Base-by-base conservation (phyloP, 2,329 filamentous ascomycete species). In the Colletotrichum graminicola region DNA sequence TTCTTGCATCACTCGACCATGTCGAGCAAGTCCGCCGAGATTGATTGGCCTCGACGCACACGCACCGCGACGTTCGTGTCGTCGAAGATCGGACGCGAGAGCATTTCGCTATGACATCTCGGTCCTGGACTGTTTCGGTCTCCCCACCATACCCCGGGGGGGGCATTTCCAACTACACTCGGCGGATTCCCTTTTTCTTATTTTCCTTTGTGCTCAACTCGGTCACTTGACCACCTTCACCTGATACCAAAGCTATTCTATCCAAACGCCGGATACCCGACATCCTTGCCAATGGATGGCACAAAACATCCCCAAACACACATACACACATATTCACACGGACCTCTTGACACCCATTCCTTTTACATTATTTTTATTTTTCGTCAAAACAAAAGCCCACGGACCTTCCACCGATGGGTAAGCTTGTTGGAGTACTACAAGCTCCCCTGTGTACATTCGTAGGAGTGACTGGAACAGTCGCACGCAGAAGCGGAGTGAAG, bases 241-340 rank as follows among this genome's bases (percentile, higher is more conserved):
- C 68, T 71, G 68, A 71, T 71, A 68, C 68, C 68, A 71, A 57
- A 71, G 36, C 65, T 49, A 36, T 71, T 68, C 59, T 41, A 68
- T 71, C 65, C 68, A 67, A 47, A 62, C 59, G 59, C 68, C 65
- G 65, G 57, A 71, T 71, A 71, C 59, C 68, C 68, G 65, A 63
- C 68, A 71, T 68, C 65, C 65, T 71, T 68, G 59, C 63, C 68
- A 68, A 68, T 43, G 69, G 70, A 73, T 73, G 70, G 34, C 66
- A 72, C 65, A 59, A 54, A 54, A 57, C 52, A 71, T 57, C 45
- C 54, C 41, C 66, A 69, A 14, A 69, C 62, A 57, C n/a, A 39
- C 1, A 57, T 32, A 55, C 49, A 54, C 32, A 43, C 47, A 39
- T 29, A 51, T 56, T 57, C 66, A 65, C 69, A 72, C 69, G 69